Conservation (phyloP, 2,329 filamentous ascomycete species). For the Fusarium guadeloupense region DNA sequence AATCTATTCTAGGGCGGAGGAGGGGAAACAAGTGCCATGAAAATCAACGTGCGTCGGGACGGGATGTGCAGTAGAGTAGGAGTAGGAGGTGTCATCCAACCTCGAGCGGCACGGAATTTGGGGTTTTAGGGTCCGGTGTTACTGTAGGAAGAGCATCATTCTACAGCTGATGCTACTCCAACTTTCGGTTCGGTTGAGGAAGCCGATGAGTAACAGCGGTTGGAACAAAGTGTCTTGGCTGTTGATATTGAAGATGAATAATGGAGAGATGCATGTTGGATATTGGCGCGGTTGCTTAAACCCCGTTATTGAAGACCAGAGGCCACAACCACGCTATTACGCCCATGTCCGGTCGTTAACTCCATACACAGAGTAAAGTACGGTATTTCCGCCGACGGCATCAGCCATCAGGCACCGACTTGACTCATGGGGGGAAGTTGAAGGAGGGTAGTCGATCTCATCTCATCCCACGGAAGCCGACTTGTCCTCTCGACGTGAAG, state of each 20-base stretch:
- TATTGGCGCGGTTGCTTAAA: conserved; percentile 8
- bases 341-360: conserved; percentile 23
- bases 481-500: background rate
- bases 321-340: conserved; percentile 22
- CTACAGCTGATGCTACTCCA: conserved; percentile 22
- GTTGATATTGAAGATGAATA: background rate
- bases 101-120: background rate
- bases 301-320: conserved; percentile 1
- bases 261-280: background rate
- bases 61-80: too few species aligned
- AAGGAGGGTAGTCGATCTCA: conserved; percentile 10
- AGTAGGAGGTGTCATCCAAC: conserved; percentile 1
- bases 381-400: conserved; percentile 23
- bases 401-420: conserved; percentile 14
- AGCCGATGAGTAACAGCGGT: background rate
- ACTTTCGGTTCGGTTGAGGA: conserved; percentile 21
- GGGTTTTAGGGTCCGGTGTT: background rate
- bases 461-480: background rate
- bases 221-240: background rate
- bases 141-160: conserved; percentile 21
- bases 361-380: conserved; percentile 2
- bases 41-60: conserved; percentile 18
- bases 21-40: conserved; percentile 11
- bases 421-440: conserved; percentile 24
- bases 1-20: conserved; percentile 1